phyloP scores from a whole-genome alignment of 305 asterid genomes.

The Fraxinus velutina region DNA sequence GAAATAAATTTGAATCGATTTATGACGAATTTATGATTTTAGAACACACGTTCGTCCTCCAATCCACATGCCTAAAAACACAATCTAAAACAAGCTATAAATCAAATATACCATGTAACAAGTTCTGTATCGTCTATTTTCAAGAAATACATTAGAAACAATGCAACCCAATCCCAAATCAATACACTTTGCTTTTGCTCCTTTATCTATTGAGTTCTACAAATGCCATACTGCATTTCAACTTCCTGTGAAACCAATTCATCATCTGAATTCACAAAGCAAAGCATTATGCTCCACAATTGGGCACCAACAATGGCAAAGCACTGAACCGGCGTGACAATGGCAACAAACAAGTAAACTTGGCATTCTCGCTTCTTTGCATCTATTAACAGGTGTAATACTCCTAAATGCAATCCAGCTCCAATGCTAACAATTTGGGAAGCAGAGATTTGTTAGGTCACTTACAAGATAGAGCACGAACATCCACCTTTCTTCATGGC shows the following conservation, averaged over 20 bases:
- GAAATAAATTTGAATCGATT: not conserved
- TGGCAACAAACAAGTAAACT: slow-evolving; percentile 12
- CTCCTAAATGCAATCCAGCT: slow-evolving; percentile 32
- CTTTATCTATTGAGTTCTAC: not conserved
- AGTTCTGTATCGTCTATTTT: not conserved
- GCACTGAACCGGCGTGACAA: slow-evolving; percentile 14
- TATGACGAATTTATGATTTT: not conserved
- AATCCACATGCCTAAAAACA: not conserved
- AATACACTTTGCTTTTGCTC: slow-evolving; percentile 7
- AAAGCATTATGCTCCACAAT: slow-evolving; percentile 10
- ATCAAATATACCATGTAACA: not conserved
- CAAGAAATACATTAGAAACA: not conserved
- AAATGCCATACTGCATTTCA: not conserved
- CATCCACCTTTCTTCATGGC: slow-evolving; percentile 55
- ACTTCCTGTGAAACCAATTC: not conserved
- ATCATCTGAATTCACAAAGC: not conserved
- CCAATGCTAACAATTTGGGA: slow-evolving; percentile 26
- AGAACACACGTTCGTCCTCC: not conserved
- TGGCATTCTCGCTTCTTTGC: slow-evolving; percentile 24
- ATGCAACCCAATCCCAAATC: slow-evolving; percentile 24
- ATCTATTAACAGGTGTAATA: slow-evolving; percentile 33
- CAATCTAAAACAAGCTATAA: not conserved
- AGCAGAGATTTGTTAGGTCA: slow-evolving; percentile 6
- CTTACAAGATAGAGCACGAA: slow-evolving; percentile 60
- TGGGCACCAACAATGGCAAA: slow-evolving; percentile 20